Evolutionary conservation across 805 yeast species (phyloP), one percentile per base, ranked within the genome.

Genomic region (Nakazawaea peltata): DNA sequence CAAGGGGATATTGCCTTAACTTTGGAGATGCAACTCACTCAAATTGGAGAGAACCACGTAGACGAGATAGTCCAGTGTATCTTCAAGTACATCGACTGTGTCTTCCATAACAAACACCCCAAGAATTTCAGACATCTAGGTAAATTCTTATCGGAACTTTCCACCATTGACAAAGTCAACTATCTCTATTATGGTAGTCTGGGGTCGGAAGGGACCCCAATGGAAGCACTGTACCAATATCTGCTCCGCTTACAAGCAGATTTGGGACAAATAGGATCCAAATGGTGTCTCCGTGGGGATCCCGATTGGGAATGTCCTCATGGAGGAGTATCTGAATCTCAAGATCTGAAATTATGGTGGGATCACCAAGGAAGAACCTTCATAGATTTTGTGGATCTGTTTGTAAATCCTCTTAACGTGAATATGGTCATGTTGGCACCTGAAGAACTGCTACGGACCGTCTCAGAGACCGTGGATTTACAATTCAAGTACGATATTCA

Each of bases 1-100:
- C 35, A 46, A 1, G 56, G 53, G 1, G 54, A 62, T n/a, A 53
- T 55, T 4, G 55, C 66, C 0, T 45, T 82, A 2, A 61, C 69
- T 7, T 36, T 81, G 4, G 81, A 78, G 39, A 33, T 79, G 3
- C 53, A 53, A 4, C 50, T 77, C 4, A 72, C 81, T 0, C 47
- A 51, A 1, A 40, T 51, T 2, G 87, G 86, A 1, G 43, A 59
- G 30, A 51, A 50, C 16, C 53, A 62, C 11, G 12, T 71, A 0
- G 38, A 42, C 1, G 24, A 30, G 0, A 59, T 79, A 1, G 22
- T 73, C 1, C 34, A 45, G 19, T 11, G 4, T 17, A 5, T 30
- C 5, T 30, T 19, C 26, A 30, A 5, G 5, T 30, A 18, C 14
- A 21, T 11, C 17, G 15, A 19, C 11, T 30, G 32, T n/a, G 37